phyloP scores from a whole-genome alignment of 2,329 filamentous ascomycete species.

The Pseudocercospora macadamiae region DNA sequence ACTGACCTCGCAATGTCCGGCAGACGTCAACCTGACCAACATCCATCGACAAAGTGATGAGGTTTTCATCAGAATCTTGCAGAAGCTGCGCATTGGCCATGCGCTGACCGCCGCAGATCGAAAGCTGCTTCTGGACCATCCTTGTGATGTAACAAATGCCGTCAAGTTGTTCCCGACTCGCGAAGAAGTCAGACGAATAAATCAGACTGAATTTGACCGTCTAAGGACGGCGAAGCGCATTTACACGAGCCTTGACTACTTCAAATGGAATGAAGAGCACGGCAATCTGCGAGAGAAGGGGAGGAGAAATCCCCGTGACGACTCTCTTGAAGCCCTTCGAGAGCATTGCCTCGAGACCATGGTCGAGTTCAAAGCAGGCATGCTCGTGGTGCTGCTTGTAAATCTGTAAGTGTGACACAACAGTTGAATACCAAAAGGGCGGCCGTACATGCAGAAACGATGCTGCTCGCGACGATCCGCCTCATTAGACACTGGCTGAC shows the following conservation, averaged over 20 bases:
- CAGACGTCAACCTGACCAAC: conserved; percentile 56
- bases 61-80: conserved; percentile 58
- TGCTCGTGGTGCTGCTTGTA: conserved; percentile 57
- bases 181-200: conserved; percentile 27
- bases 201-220: conserved; percentile 19
- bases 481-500: neutral
- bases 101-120: conserved; percentile 43
- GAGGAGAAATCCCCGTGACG: conserved; percentile 13
- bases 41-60: conserved; percentile 62
- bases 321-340: conserved; percentile 34
- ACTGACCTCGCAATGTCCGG: too few species aligned
- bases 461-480: too few species aligned
- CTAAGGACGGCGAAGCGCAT: conserved; percentile 14
- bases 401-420: conserved; percentile 43
- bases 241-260: conserved; percentile 47
- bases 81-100: conserved; percentile 57
- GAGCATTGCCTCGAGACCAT: conserved; percentile 50
- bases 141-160: conserved; percentile 30
- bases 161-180: conserved; percentile 36
- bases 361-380: conserved; percentile 54
- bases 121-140: conserved; percentile 51
- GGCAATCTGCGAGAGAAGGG: conserved; percentile 22
- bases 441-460: too few species aligned
- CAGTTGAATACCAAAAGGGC: too few species aligned
- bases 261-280: conserved; percentile 32